Percentiles rank a stretch among this genome's conserved stretches.
These are phyloP conservation scores for Musa balbisiana DNA, from an alignment of 202 grass and related monocot species.

Conservation along the genomic window DNA sequence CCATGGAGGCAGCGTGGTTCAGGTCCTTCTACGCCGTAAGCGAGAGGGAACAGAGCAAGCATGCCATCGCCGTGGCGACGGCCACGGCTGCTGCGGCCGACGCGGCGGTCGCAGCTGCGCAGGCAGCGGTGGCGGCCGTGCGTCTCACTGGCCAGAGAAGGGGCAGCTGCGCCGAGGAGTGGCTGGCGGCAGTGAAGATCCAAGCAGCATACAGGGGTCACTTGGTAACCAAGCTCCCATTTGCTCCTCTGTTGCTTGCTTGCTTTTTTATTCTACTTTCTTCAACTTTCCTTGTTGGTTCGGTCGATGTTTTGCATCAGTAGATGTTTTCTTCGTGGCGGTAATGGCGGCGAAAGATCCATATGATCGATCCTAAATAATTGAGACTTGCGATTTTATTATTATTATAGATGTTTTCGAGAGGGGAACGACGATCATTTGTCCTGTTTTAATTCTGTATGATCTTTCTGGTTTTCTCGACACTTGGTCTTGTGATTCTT, in stretches of 20 bases:
- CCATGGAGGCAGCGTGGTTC: slow-evolving; percentile 58
- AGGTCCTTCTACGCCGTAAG: slow-evolving; percentile 52
- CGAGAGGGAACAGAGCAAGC: slow-evolving; percentile 80
- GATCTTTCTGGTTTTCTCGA: too few species aligned
- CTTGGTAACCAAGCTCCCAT: slow-evolving; percentile 34
- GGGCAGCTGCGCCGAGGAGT: background rate
- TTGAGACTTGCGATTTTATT: too few species aligned
- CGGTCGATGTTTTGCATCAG: background rate
- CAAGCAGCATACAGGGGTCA: slow-evolving; percentile 68
- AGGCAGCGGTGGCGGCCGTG: slow-evolving; percentile 35
- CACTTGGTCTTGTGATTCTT: too few species aligned
- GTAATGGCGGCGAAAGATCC: too few species aligned
- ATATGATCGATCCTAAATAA: too few species aligned
- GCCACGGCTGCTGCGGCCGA: slow-evolving; percentile 62
- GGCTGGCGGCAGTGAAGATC: slow-evolving; percentile 57
- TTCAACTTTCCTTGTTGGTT: too few species aligned
- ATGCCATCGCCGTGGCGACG: slow-evolving; percentile 70
- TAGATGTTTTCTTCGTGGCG: too few species aligned
- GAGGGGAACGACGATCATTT: background rate
- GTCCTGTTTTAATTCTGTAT: too few species aligned
- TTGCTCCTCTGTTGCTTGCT: too few species aligned
- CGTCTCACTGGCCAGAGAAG: slow-evolving; percentile 48
- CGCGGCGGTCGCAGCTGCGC: slow-evolving; percentile 38
- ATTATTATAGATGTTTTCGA: background rate
- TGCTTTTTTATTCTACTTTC: too few species aligned